Percentiles rank a stretch among this genome's conserved stretches.
Evolutionary conservation across 2,329 filamentous ascomycete genomes (phyloP).

Genomic region (Colletotrichum cordylinicola): DNA sequence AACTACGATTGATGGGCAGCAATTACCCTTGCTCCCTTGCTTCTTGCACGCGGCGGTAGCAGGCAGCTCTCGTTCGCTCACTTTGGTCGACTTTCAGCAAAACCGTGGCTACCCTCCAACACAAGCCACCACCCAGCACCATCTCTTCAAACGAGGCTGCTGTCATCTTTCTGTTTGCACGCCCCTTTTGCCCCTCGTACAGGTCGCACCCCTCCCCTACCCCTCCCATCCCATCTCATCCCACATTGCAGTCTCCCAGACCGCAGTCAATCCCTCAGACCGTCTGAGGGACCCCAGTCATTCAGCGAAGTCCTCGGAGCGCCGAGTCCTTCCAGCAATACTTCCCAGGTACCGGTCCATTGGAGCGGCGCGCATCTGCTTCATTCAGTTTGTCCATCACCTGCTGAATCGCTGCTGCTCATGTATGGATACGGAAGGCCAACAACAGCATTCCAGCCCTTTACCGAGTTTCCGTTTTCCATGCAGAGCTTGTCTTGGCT

Average conservation of each 20-base stretch:
- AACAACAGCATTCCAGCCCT: neutral
- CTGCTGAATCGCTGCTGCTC: neutral
- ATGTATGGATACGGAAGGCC: neutral
- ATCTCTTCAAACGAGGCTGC: neutral
- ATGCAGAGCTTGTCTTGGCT: neutral
- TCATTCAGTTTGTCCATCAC: neutral
- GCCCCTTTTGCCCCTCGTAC: constrained; percentile 3
- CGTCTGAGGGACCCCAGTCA: constrained; percentile 2
- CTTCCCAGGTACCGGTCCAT: constrained; percentile 16
- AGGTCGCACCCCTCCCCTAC: neutral
- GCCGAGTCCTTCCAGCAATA: neutral
- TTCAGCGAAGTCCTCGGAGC: constrained; percentile 2
- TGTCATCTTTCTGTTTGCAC: constrained; percentile 9
- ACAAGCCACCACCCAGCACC: neutral
- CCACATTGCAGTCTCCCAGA: constrained; percentile 1
- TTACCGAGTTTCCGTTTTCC: neutral
- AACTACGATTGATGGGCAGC: constrained; percentile 2
- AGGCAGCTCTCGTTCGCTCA: constrained; percentile 1
- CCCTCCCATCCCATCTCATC: constrained; percentile 18
- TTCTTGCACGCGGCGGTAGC: neutral
- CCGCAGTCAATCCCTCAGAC: neutral
- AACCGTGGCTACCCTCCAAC: neutral
- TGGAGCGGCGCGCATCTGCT: constrained; percentile 5
- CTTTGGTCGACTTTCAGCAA: neutral
- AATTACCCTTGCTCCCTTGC: constrained; percentile 17